These are phyloP conservation scores for Verticillium albo-atrum DNA, from an alignment of 2,329 filamentous ascomycete species.

Conservation along the genomic window DNA sequence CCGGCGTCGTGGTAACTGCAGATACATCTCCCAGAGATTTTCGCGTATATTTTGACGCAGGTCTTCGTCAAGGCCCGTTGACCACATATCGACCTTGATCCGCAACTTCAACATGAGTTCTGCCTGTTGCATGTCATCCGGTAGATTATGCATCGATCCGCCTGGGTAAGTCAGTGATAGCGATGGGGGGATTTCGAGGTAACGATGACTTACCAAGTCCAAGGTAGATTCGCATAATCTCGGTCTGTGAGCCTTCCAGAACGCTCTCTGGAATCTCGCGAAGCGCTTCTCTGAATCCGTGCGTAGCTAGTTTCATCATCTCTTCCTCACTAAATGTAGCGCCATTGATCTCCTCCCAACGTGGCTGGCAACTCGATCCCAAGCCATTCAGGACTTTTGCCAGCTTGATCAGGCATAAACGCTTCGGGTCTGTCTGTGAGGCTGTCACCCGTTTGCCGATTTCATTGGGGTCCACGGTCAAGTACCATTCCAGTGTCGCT, in stretches of 20 bases:
- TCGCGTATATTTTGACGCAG: conserved; percentile 15
- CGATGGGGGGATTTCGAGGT: neutral
- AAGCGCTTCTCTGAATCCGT: neutral
- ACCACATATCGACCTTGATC: conserved; percentile 22
- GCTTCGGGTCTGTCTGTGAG: conserved; percentile 8
- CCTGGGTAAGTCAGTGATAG: conserved; percentile 9
- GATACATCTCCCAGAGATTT: conserved; percentile 15
- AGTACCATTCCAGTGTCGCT: conserved; percentile 13
- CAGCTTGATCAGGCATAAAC: conserved; percentile 7
- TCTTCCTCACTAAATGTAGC: neutral
- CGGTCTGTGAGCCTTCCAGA: neutral
- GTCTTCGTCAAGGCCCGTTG: conserved; percentile 17
- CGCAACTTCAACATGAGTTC: conserved; percentile 18
- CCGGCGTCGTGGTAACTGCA: conserved; percentile 16
- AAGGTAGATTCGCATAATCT: conserved; percentile 6
- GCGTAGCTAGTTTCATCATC: neutral
- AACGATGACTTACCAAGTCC: conserved; percentile 8
- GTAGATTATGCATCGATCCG: conserved; percentile 13
- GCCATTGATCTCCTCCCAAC: neutral
- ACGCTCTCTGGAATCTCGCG: neutral
- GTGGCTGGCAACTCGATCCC: neutral
- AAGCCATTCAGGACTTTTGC: conserved; percentile 10
- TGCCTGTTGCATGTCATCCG: conserved; percentile 17
- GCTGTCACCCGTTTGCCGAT: conserved; percentile 4
- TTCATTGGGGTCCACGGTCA: conserved; percentile 7